These are phyloP conservation scores for Diaporthe sp. DNA, from an alignment of 2,329 filamentous ascomycete genomes.

Conservation along the genomic window DNA sequence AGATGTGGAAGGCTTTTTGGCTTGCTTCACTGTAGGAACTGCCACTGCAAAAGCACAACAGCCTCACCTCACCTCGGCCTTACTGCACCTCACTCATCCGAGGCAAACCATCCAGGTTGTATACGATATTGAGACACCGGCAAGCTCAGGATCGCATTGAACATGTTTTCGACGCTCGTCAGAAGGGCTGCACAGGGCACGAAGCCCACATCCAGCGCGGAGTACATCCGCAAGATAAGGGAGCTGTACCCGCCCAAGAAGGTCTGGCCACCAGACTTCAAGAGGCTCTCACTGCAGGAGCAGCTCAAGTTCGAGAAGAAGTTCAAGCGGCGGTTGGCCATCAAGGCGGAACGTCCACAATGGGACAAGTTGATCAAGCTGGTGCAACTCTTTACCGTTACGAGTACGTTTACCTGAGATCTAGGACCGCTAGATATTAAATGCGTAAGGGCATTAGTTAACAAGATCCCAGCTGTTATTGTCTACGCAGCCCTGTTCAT, in stretches of 20 bases:
- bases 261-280: constrained; percentile 84
- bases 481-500: constrained; percentile 73
- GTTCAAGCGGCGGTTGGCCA: constrained; percentile 77
- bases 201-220: constrained; percentile 44
- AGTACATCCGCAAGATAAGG: constrained; percentile 43
- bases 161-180: constrained; percentile 63
- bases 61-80: neutral
- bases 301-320: constrained; percentile 85
- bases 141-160: neutral
- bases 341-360: constrained; percentile 72
- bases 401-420: constrained; percentile 60
- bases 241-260: constrained; percentile 78
- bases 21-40: neutral
- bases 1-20: constrained; percentile 6
- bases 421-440: neutral
- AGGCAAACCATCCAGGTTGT: neutral
- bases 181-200: constrained; percentile 56
- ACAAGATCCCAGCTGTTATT: constrained; percentile 58
- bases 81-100: neutral
- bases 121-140: too few species aligned
- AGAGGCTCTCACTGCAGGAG: constrained; percentile 76
- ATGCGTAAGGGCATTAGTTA: neutral
- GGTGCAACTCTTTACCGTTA: constrained; percentile 71
- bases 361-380: constrained; percentile 78
- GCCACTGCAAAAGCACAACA: neutral